These are phyloP conservation scores for Vitis hybrid DNA, from an alignment of 177 flowering plant species.

Conservation along the genomic window DNA sequence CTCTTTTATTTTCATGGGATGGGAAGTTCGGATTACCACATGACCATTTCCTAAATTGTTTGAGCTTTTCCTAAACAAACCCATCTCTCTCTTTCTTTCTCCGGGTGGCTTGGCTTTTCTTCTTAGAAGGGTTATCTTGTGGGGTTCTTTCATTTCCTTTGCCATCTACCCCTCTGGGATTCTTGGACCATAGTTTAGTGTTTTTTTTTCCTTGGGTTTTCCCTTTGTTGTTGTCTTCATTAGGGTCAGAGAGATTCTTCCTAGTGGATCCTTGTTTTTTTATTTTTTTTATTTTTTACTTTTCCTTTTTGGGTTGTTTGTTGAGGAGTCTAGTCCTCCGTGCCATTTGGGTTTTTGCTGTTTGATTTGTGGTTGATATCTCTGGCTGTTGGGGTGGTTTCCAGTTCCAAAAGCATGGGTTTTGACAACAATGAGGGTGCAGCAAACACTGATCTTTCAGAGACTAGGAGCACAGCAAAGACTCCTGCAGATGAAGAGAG, in stretches of 20 bases:
- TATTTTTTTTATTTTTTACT: not conserved
- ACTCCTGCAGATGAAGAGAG: slow-evolving; percentile 13
- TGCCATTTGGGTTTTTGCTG: not conserved
- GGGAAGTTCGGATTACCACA: slow-evolving; percentile 38
- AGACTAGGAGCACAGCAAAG: not conserved
- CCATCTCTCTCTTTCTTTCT: slow-evolving; percentile 6
- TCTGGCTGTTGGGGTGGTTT: slow-evolving; percentile 40
- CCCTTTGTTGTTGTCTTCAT: not conserved
- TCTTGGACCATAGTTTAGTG: slow-evolving; percentile 16
- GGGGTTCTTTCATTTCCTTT: slow-evolving; percentile 14
- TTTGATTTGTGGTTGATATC: slow-evolving; percentile 39
- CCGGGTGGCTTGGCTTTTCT: slow-evolving; percentile 18
- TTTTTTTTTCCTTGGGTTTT: not conserved
- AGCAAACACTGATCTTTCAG: slow-evolving; percentile 16
- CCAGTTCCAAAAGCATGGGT: slow-evolving; percentile 47
- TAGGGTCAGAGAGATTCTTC: slow-evolving; percentile 12
- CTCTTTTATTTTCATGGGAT: not conserved
- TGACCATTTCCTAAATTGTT: slow-evolving; percentile 30
- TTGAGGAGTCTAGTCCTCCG: not conserved
- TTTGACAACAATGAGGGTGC: slow-evolving; percentile 28
- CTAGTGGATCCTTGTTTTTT: slow-evolving; percentile 13
- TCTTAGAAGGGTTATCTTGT: slow-evolving; percentile 15
- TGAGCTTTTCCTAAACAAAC: slow-evolving; percentile 14
- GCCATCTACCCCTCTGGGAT: slow-evolving; percentile 17
- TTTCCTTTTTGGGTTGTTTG: slow-evolving; percentile 1